phyloP scores from a whole-genome alignment of 768 basidiomycete species.

The Russula virescens region DNA sequence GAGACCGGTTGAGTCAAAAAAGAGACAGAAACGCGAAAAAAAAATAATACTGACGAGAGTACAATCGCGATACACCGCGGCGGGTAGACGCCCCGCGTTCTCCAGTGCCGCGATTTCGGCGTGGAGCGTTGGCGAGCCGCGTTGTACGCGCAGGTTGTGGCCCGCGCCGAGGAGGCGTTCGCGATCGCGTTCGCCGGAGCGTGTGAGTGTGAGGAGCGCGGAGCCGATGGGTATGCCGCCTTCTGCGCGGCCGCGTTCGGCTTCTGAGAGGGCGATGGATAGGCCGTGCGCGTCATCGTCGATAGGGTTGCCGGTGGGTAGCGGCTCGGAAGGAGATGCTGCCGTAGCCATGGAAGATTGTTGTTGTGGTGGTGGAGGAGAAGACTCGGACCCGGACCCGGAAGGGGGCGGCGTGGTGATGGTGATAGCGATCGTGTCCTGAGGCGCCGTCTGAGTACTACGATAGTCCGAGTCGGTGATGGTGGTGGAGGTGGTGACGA shows the following conservation, averaged over 20 bases:
- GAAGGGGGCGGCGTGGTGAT: no score
- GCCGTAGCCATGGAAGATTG: no score
- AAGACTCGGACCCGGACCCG: neutral
- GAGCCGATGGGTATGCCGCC: constrained; percentile 64
- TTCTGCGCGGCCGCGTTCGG: constrained; percentile 41
- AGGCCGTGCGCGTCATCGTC: constrained; percentile 31
- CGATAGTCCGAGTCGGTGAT: no score
- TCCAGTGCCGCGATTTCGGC: constrained; percentile 49
- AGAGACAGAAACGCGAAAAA: neutral
- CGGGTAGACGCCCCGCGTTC: constrained; percentile 45
- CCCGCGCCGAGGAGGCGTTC: constrained; percentile 39
- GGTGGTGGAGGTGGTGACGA: neutral
- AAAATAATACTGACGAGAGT: constrained; percentile 39
- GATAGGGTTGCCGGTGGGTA: neutral
- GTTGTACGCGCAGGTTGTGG: constrained; percentile 43
- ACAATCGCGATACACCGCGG: constrained; percentile 40
- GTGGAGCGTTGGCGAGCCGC: constrained; percentile 39
- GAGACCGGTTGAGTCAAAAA: no score
- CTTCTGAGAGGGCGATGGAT: constrained; percentile 37
- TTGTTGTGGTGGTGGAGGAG: no score
- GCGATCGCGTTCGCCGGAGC: constrained; percentile 14
- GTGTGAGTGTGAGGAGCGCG: constrained; percentile 36
- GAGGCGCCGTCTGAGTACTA: no score
- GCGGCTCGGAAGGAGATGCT: no score
- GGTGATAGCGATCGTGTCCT: no score